These are phyloP conservation scores for Pythium folliculosum DNA, from an alignment of 352 stramenopile species.

Conservation along the genomic window DNA sequence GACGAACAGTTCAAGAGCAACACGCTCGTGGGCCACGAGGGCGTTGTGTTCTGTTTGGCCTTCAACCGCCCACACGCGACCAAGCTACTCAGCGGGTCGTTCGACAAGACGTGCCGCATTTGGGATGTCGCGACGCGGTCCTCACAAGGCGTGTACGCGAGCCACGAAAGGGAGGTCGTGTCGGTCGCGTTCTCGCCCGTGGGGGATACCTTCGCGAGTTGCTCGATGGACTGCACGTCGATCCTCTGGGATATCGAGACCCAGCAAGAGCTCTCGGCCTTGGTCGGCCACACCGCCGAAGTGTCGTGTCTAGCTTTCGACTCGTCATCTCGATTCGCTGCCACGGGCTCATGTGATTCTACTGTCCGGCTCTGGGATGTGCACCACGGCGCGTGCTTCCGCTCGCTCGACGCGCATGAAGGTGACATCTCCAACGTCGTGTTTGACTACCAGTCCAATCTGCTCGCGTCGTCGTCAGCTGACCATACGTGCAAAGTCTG, in stretches of 20 bases:
- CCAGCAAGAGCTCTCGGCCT: slow-evolving; percentile 39
- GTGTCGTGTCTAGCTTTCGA: slow-evolving; percentile 75
- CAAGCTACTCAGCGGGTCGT: slow-evolving; percentile 66
- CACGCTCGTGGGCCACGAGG: slow-evolving; percentile 56
- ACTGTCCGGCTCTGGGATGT: slow-evolving; percentile 76
- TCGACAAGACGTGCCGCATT: slow-evolving; percentile 77
- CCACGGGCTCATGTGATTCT: slow-evolving; percentile 65
- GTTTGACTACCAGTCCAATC: slow-evolving; percentile 63
- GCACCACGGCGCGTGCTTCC: slow-evolving; percentile 70
- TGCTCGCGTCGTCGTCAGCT: slow-evolving; percentile 57
- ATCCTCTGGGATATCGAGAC: slow-evolving; percentile 71
- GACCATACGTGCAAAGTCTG: slow-evolving; percentile 70
- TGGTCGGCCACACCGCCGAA: slow-evolving; percentile 61
- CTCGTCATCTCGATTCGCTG: slow-evolving; percentile 40
- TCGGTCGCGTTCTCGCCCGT: slow-evolving; percentile 41
- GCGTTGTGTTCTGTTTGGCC: slow-evolving; percentile 65
- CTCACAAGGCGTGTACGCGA: slow-evolving; percentile 45
- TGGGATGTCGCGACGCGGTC: slow-evolving; percentile 51
- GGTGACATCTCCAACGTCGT: slow-evolving; percentile 59
- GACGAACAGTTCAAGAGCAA: slow-evolving; percentile 26
- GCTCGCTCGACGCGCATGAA: slow-evolving; percentile 57
- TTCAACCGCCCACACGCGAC: slow-evolving; percentile 60
- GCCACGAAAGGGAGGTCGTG: slow-evolving; percentile 65
- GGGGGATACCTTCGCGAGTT: slow-evolving; percentile 57
- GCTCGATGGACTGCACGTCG: slow-evolving; percentile 67